Conservation (phyloP, 1,284 basidiomycete species). For the Malassezia pachydermatis region DNA sequence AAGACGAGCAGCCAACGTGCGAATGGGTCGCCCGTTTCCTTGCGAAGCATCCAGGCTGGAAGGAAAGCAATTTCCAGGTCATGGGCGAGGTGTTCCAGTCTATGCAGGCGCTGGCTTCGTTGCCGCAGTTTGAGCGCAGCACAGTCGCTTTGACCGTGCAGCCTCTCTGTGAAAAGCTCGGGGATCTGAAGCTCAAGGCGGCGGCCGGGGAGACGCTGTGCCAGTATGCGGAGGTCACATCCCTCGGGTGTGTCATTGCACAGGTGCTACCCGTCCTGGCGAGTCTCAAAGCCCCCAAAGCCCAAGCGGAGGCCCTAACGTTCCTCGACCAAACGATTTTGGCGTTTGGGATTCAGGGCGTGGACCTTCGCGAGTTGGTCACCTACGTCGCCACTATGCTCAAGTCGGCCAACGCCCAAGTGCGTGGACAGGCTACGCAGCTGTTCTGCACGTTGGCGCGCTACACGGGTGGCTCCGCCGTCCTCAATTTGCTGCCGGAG, state of each 20-base stretch:
- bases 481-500: conserved; percentile 85
- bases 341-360: conserved; percentile 85
- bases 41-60: conserved; percentile 82
- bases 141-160: conserved; percentile 71
- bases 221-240: conserved; percentile 79
- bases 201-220: conserved; percentile 80
- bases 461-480: conserved; percentile 75
- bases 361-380: conserved; percentile 73
- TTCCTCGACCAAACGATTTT: conserved; percentile 80
- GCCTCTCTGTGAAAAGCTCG: conserved; percentile 87
- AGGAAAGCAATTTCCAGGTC: conserved; percentile 92
- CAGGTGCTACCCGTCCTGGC: conserved; percentile 54
- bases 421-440: conserved; percentile 90
- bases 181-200: conserved; percentile 93
- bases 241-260: conserved; percentile 81
- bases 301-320: conserved; percentile 75
- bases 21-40: conserved; percentile 84
- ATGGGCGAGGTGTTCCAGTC: conserved; percentile 28
- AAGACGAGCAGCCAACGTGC: conserved; percentile 63
- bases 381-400: conserved; percentile 79
- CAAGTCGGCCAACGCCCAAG: conserved; percentile 85
- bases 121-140: conserved; percentile 71
- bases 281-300: conserved; percentile 76
- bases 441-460: conserved; percentile 80
- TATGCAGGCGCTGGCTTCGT: conserved; percentile 60